These are phyloP conservation scores for Mrakiaceae sp. DNA, from an alignment of 1,284 basidiomycete species.

Conservation along the genomic window DNA sequence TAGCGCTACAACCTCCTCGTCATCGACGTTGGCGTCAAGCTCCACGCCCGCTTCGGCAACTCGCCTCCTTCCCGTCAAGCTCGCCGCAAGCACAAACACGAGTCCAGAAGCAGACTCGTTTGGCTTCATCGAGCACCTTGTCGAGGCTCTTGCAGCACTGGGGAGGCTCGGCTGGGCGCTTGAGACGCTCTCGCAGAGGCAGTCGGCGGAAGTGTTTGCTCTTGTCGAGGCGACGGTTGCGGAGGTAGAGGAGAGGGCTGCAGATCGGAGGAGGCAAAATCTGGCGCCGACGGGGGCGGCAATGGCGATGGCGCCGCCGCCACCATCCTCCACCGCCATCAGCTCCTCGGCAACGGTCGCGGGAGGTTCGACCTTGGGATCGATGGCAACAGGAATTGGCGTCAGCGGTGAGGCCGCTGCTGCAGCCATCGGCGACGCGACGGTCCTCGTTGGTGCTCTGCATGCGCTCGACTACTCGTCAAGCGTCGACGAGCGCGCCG, in stretches of 20 bases:
- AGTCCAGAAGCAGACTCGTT: constrained; percentile 93
- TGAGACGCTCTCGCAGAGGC: constrained; percentile 72
- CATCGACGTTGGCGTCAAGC: too few relatives aligned
- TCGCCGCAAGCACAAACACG: constrained; percentile 14
- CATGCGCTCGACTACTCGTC: background rate
- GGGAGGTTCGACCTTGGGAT: background rate
- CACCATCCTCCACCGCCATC: constrained; percentile 10
- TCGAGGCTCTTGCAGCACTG: constrained; percentile 83
- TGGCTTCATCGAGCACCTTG: constrained; percentile 80
- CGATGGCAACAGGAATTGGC: background rate
- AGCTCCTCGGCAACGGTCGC: background rate
- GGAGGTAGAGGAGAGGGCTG: constrained; percentile 75
- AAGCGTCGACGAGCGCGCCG: constrained; percentile 37
- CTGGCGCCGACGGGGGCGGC: background rate
- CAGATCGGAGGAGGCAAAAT: constrained; percentile 6
- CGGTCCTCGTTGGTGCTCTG: background rate
- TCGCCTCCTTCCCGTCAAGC: constrained; percentile 3
- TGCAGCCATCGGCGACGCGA: background rate
- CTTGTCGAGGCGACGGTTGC: constrained; percentile 78
- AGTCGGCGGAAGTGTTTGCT: constrained; percentile 72
- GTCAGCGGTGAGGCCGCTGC: background rate
- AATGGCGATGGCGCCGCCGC: background rate
- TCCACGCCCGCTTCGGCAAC: too few relatives aligned
- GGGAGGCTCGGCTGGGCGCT: constrained; percentile 78
- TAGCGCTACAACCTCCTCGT: constrained; percentile 10